Evolutionary conservation across 1,284 basidiomycete species (phyloP).

Genomic region (Ganoderma meredithae): DNA sequence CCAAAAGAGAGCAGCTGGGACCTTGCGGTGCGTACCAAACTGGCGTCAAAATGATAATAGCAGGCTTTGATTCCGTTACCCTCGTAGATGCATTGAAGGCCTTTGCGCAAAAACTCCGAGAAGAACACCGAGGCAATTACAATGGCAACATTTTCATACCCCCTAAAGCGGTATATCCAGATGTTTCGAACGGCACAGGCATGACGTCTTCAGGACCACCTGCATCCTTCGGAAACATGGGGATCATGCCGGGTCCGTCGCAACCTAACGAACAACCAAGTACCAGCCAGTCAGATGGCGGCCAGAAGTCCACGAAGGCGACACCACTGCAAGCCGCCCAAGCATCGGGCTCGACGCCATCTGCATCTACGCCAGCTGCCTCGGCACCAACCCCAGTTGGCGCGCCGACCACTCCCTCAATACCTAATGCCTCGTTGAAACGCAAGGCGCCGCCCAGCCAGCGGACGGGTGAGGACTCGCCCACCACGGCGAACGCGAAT

Average conservation of each 20-base stretch:
- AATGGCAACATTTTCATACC: neutral
- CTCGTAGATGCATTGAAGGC: slow-evolving; percentile 49
- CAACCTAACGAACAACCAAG: slow-evolving; percentile 48
- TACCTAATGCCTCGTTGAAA: slow-evolving; percentile 65
- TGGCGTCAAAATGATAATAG: neutral
- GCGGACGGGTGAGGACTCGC: slow-evolving; percentile 58
- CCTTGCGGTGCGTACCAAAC: slow-evolving; percentile 61
- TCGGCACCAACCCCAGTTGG: slow-evolving; percentile 44
- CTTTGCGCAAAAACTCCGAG: slow-evolving; percentile 55
- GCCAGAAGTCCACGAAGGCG: slow-evolving; percentile 62
- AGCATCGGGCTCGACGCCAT: slow-evolving; percentile 50
- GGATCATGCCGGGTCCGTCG: slow-evolving; percentile 11
- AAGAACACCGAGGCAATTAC: slow-evolving; percentile 35
- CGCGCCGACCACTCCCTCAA: slow-evolving; percentile 50
- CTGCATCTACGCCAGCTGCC: slow-evolving; percentile 41
- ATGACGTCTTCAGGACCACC: slow-evolving; percentile 4
- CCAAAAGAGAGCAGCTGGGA: slow-evolving; percentile 59
- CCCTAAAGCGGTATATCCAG: neutral
- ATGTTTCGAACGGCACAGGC: neutral
- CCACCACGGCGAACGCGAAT: slow-evolving; percentile 55
- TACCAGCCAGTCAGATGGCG: slow-evolving; percentile 52
- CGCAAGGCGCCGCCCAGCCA: slow-evolving; percentile 52
- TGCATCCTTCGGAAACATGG: slow-evolving; percentile 5
- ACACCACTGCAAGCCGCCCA: slow-evolving; percentile 49
- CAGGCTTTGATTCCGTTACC: neutral